A percentile compares a stretch with the other conserved stretches of the same genome.
These are phyloP conservation scores for Suillus brevipes DNA, from an alignment of 768 basidiomycete species.

Conservation along the genomic window DNA sequence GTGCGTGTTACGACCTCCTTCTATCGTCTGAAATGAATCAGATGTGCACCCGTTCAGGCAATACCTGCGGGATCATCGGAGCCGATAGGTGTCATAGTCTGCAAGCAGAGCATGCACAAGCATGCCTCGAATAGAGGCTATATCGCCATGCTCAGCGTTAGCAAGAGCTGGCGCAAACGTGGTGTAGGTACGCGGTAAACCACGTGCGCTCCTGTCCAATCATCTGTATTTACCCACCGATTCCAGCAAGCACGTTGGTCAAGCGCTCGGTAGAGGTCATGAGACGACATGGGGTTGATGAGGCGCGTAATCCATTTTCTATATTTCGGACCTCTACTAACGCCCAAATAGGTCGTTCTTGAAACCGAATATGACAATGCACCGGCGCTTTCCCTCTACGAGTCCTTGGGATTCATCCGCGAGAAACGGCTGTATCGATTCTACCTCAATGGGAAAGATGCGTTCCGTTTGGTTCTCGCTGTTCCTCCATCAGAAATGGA, in stretches of 20 bases:
- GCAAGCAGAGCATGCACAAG: conserved; percentile 92
- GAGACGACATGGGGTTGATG: conserved; percentile 79
- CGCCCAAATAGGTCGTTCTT: conserved; percentile 68
- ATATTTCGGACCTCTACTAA: conserved; percentile 6
- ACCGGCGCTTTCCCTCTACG: conserved; percentile 86
- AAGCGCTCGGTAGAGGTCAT: conserved; percentile 81
- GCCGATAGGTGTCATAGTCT: conserved; percentile 91
- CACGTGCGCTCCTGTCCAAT: not conserved
- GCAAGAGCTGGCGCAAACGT: conserved; percentile 78
- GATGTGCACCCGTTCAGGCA: conserved; percentile 17
- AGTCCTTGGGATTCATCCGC: conserved; percentile 89
- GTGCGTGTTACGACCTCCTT: conserved; percentile 36
- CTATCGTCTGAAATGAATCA: not conserved
- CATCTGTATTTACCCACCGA: not conserved
- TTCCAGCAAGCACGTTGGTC: conserved; percentile 80
- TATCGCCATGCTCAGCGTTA: conserved; percentile 96
- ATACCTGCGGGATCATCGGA: conserved; percentile 34
- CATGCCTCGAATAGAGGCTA: conserved; percentile 83
- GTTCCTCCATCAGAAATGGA: conserved; percentile 42
- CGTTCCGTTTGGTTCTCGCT: conserved; percentile 77
- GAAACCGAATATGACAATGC: conserved; percentile 96
- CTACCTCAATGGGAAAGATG: conserved; percentile 97
- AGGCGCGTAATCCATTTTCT: conserved; percentile 57
- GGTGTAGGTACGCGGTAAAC: conserved; percentile 76
- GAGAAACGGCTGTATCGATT: conserved; percentile 95